Percentiles rank a stretch among this genome's conserved stretches.
Conservation (phyloP, 2,329 filamentous ascomycete genomes). For the Fusarium scirpi region DNA sequence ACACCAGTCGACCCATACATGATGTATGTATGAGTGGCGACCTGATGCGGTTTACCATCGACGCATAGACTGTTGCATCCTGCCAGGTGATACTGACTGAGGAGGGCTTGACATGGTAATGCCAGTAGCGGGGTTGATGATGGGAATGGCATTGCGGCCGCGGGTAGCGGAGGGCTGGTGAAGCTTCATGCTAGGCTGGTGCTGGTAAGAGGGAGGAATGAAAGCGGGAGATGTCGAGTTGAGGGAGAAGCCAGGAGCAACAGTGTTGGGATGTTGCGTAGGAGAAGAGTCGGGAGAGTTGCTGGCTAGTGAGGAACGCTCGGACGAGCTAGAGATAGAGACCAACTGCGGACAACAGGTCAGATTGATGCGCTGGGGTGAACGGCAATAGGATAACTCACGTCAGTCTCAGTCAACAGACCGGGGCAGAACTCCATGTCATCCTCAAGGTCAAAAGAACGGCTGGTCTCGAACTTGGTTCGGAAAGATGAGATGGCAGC, state of each 20-base stretch:
- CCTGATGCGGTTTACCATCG: slow-evolving; percentile 62
- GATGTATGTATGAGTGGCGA: slow-evolving; percentile 50
- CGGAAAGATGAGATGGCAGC: slow-evolving; percentile 82
- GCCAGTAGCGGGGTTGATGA: slow-evolving; percentile 95
- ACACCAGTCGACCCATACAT: slow-evolving; percentile 50
- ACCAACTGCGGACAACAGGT: slow-evolving; percentile 73
- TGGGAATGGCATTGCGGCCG: slow-evolving; percentile 94
- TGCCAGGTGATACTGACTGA: slow-evolving; percentile 73
- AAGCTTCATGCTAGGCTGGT: slow-evolving; percentile 78
- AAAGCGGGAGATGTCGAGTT: slow-evolving; percentile 75
- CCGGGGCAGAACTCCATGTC: slow-evolving; percentile 96
- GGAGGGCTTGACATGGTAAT: slow-evolving; percentile 90
- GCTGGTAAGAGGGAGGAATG: slow-evolving; percentile 74
- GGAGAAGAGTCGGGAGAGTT: slow-evolving; percentile 94
- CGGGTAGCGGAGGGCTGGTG: slow-evolving; percentile 93
- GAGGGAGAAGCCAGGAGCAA: slow-evolving; percentile 81
- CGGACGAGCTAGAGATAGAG: slow-evolving; percentile 92
- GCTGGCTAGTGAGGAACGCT: slow-evolving; percentile 94
- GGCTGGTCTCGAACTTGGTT: slow-evolving; percentile 87
- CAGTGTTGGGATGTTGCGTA: slow-evolving; percentile 85
- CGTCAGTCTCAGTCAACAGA: slow-evolving; percentile 92
- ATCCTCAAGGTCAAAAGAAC: slow-evolving; percentile 95
- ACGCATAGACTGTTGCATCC: slow-evolving; percentile 68
- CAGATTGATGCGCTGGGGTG: slow-evolving; percentile 42
- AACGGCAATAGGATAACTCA: slow-evolving; percentile 63